Base-by-base conservation (phyloP, 768 basidiomycete species). In the Kwoniella dejecticola region DNA sequence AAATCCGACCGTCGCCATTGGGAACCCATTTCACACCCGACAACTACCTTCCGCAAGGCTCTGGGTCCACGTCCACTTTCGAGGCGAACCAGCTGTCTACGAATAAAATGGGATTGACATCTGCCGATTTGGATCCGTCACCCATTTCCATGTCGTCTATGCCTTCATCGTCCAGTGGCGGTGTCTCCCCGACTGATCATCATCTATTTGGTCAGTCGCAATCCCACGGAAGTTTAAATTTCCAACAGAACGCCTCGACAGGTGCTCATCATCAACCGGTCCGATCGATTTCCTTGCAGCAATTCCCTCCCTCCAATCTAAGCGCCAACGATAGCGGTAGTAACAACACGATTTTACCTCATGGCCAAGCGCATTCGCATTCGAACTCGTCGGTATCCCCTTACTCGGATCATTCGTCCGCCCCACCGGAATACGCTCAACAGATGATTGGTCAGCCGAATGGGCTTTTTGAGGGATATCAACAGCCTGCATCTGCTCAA, bases 1-100 rank as follows among this genome's bases (percentile, higher is more conserved):
- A 57, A 4, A 40, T 65, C 24, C 23, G 64, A 52, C 64, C 64
- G 2, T 65, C 64, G 15, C 64, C 64, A 17, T 40, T 65, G 15
- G 59, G 53, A 17, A 40, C 33, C 8, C 53, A 56, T 27, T 62
- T 62, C 48, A 62, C 60, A 4, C 26, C 60, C 19, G 60, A 62
- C 45, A 23, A 40, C n/a, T 38, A 27, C 23, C 24, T 50, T 38
- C 13, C 50, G 6, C 42, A 13, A 4, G 15, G 33, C 33, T 36
- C 21, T 17, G 11, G n/a, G n/a, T n/a, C n/a, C n/a, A n/a, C n/a
- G n/a, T n/a, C n/a, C n/a, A 53, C 52, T 4, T 54, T 23, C n/a
- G 41, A 62, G 19, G 31, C 21, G 17, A 33, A 10, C n/a, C 27
- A 26, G 3, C 41, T 52, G 17, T 27, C 33, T 1, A 41, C 36